phyloP scores from a whole-genome alignment of 2,329 filamentous ascomycete species.

The Aspergillus phoenicis region DNA sequence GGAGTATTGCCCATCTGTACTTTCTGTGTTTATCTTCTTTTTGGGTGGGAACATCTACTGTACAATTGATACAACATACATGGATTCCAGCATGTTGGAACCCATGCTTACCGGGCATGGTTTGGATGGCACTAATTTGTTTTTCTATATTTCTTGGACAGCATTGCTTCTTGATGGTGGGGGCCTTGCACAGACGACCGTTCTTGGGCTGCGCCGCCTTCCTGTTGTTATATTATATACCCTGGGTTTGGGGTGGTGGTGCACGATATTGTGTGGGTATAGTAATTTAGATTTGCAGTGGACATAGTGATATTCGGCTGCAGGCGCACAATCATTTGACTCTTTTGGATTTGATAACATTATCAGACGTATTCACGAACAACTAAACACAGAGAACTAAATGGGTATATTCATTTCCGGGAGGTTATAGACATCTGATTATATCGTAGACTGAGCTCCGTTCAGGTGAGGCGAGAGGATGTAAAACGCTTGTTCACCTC shows the following conservation, averaged over 20 bases:
- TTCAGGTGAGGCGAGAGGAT: too few relatives aligned
- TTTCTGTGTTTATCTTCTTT: slow-evolving; percentile 6
- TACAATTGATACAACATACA: slow-evolving; percentile 17
- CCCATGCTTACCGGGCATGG: not conserved
- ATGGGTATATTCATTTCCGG: slow-evolving; percentile 7
- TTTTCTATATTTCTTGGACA: not conserved
- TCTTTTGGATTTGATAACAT: not conserved
- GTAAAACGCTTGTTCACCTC: slow-evolving; percentile 26
- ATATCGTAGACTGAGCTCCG: not conserved
- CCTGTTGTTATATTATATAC: slow-evolving; percentile 13
- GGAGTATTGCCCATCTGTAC: slow-evolving; percentile 11
- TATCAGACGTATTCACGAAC: not conserved
- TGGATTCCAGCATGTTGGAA: not conserved
- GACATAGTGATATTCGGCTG: slow-evolving; percentile 1
- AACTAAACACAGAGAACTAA: not conserved
- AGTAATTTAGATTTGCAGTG: slow-evolving; percentile 9
- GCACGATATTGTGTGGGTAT: slow-evolving; percentile 7
- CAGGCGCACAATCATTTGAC: not conserved
- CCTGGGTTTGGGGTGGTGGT: slow-evolving; percentile 8
- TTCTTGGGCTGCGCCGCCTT: not conserved
- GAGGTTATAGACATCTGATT: slow-evolving; percentile 12
- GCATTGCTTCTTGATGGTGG: not conserved
- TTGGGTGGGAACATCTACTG: slow-evolving; percentile 13
- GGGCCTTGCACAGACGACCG: slow-evolving; percentile 3
- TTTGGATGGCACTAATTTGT: slow-evolving; percentile 4